Conservation (phyloP, 2,329 filamentous ascomycete species). For the Escovopsis sp. region DNA sequence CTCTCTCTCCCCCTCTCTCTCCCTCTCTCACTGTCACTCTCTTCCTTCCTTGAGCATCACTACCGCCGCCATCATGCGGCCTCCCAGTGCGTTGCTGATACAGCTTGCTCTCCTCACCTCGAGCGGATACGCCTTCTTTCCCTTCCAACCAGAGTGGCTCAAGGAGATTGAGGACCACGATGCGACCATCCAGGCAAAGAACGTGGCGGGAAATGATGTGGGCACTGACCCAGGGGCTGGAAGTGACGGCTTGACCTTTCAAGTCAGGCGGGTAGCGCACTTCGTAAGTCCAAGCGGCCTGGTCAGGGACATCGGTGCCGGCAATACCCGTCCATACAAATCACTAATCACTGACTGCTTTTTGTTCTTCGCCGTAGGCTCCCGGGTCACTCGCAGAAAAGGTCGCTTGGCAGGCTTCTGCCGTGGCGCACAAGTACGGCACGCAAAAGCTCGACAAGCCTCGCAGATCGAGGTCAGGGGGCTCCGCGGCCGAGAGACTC, state of each 20-base stretch:
- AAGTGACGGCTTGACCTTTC: conserved; percentile 21
- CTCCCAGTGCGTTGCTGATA: conserved; percentile 20
- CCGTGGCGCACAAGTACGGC: conserved; percentile 8
- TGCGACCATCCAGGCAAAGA: conserved; percentile 10
- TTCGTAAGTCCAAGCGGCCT: conserved; percentile 2
- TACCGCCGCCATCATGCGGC: conserved; percentile 23
- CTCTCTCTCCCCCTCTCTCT: conserved; percentile 5
- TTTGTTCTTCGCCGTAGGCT: conserved; percentile 13
- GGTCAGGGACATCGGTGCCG: not conserved
- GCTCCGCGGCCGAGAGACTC: conserved; percentile 5
- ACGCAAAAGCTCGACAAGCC: conserved; percentile 6
- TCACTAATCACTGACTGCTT: not conserved
- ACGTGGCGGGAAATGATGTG: too few relatives aligned
- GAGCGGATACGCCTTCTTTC: conserved; percentile 32
- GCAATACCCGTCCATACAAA: not conserved
- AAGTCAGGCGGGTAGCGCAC: conserved; percentile 23
- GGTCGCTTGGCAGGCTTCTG: conserved; percentile 18
- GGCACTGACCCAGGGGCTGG: conserved; percentile 5
- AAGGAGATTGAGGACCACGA: conserved; percentile 14
- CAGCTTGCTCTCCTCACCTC: conserved; percentile 34
- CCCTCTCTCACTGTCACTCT: conserved; percentile 1
- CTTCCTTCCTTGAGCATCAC: conserved; percentile 1
- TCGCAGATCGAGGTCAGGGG: not conserved
- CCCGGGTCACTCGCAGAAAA: conserved; percentile 18
- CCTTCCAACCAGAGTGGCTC: conserved; percentile 26